Conservation (phyloP, 2,329 filamentous ascomycete genomes). For the Epichloe glyceriae region DNA sequence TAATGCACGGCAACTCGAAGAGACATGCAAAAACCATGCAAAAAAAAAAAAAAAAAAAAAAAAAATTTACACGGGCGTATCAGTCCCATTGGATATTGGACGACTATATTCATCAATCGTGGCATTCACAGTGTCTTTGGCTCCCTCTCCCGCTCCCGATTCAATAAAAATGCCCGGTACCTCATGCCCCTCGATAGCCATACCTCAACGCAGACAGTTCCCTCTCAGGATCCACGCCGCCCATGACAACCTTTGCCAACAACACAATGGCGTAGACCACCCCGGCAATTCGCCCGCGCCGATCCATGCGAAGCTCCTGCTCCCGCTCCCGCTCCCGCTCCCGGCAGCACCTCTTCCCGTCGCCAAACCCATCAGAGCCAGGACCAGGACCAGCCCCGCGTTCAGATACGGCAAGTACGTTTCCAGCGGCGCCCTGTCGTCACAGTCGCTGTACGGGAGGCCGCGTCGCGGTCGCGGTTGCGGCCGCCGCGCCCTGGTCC, state of each 20-base stretch:
- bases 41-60: too few relatives aligned
- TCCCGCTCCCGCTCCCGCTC: slow-evolving; percentile 7
- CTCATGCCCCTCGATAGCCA: slow-evolving; percentile 52
- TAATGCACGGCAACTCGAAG: too few relatives aligned
- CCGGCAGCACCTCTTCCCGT: slow-evolving; percentile 13
- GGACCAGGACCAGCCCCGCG: slow-evolving; percentile 37
- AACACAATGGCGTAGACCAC: slow-evolving; percentile 49
- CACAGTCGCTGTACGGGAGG: too few relatives aligned
- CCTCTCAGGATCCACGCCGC: slow-evolving; percentile 52
- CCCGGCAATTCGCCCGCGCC: slow-evolving; percentile 39
- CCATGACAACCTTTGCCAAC: slow-evolving; percentile 51
- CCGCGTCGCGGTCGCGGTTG: too few relatives aligned
- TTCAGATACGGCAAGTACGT: slow-evolving; percentile 49
- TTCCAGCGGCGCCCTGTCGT: slow-evolving; percentile 34
- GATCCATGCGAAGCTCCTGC: slow-evolving; percentile 23
- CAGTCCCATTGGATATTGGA: too few relatives aligned
- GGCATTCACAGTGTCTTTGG: background rate
- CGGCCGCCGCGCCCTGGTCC: slow-evolving; percentile 13
- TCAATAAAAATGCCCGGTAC: background rate
- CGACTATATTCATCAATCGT: too few relatives aligned
- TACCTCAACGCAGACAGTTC: slow-evolving; percentile 52
- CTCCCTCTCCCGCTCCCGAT: too few relatives aligned
- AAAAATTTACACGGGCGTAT: too few relatives aligned
- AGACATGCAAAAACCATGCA: background rate
- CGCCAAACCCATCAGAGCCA: slow-evolving; percentile 32